Conservation (phyloP, 352 stramenopile species). For the Phytopythium mirpurense region DNA sequence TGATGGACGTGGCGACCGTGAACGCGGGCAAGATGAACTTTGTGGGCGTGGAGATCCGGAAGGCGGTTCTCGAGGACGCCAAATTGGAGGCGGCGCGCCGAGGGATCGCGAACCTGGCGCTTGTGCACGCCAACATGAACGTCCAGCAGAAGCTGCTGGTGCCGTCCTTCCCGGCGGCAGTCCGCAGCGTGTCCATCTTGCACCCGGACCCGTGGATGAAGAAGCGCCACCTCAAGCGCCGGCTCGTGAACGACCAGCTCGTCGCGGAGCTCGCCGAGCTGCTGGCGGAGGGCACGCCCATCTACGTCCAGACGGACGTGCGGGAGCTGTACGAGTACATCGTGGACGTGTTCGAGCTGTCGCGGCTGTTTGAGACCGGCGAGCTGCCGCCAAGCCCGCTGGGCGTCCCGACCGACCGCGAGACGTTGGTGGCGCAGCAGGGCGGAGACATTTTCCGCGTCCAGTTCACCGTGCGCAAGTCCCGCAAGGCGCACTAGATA, state of each 20-base stretch:
- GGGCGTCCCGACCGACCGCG: slow-evolving; percentile 63
- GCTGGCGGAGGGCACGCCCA: slow-evolving; percentile 44
- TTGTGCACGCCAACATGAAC: slow-evolving; percentile 87
- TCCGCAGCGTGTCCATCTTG: slow-evolving; percentile 83
- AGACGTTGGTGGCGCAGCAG: slow-evolving; percentile 58
- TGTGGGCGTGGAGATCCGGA: slow-evolving; percentile 81
- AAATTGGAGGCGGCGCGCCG: slow-evolving; percentile 32
- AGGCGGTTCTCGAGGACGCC: slow-evolving; percentile 68
- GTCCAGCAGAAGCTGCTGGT: slow-evolving; percentile 60
- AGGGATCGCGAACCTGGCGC: slow-evolving; percentile 55
- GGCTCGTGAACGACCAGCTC: slow-evolving; percentile 68
- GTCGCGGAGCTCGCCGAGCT: slow-evolving; percentile 51
- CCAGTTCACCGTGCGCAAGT: slow-evolving; percentile 37
- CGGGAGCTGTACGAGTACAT: slow-evolving; percentile 82
- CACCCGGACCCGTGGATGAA: slow-evolving; percentile 89
- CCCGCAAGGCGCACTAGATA: neutral
- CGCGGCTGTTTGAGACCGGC: slow-evolving; percentile 32
- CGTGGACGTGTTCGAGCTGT: slow-evolving; percentile 68
- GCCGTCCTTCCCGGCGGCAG: slow-evolving; percentile 39
- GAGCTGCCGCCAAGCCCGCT: slow-evolving; percentile 50
- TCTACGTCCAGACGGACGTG: slow-evolving; percentile 84
- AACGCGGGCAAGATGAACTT: slow-evolving; percentile 47
- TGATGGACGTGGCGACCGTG: slow-evolving; percentile 55
- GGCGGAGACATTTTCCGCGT: slow-evolving; percentile 69
- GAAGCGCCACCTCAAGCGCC: slow-evolving; percentile 80